These are phyloP conservation scores for Fusarium sacchari DNA, from an alignment of 2,329 filamentous ascomycete species.

Conservation along the genomic window DNA sequence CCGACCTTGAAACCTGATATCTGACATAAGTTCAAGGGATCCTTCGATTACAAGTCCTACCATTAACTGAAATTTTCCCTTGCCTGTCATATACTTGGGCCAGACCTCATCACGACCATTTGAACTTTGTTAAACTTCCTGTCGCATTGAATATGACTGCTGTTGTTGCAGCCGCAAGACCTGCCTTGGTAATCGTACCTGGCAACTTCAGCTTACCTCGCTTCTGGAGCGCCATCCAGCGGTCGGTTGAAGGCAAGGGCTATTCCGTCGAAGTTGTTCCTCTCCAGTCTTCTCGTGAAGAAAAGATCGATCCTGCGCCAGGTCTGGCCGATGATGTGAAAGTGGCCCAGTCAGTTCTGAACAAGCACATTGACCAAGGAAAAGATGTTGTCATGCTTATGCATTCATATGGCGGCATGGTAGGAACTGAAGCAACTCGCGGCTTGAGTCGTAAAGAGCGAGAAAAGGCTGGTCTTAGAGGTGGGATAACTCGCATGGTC, in stretches of 20 bases:
- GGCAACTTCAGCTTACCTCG: slow-evolving; percentile 14
- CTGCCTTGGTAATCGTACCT: neutral
- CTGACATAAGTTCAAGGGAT: neutral
- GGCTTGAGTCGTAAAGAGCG: neutral
- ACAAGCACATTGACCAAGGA: neutral
- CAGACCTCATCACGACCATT: fast-evolving
- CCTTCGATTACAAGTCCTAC: neutral
- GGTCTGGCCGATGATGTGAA: slow-evolving; percentile 4
- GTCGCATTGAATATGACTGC: neutral
- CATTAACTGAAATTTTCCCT: neutral
- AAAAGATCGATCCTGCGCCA: slow-evolving; percentile 1
- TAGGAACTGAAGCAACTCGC: slow-evolving; percentile 2
- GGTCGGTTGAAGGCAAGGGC: neutral
- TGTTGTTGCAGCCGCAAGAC: neutral
- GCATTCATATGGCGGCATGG: slow-evolving; percentile 22
- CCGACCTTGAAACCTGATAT: neutral
- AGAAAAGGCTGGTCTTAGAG: neutral
- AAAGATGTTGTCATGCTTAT: slow-evolving; percentile 5
- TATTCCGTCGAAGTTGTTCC: neutral
- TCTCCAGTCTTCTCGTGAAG: neutral
- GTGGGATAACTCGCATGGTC: neutral
- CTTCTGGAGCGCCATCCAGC: slow-evolving; percentile 2
- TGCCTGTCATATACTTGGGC: neutral
- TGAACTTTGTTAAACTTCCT: fast-evolving
- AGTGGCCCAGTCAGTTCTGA: neutral